These are phyloP conservation scores for Malus hybrid DNA, from an alignment of 331 rosid species.

Conservation along the genomic window DNA sequence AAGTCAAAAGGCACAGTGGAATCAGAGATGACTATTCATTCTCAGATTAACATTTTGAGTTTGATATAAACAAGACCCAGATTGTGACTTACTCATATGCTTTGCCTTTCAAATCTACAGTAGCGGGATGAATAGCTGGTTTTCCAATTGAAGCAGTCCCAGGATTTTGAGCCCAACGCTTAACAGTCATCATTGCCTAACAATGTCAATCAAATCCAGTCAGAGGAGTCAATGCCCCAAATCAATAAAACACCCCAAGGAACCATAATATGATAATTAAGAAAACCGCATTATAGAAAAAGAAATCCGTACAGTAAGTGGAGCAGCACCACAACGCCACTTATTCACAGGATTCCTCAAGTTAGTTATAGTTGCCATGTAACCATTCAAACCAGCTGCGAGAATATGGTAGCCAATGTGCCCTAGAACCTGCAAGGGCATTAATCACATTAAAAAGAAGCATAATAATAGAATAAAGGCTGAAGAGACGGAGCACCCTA, in stretches of 20 bases:
- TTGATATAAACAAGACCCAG: not conserved
- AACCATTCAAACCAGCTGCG: conserved; percentile 89
- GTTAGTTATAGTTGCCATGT: conserved; percentile 88
- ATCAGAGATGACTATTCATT: not conserved
- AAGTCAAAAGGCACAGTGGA: conserved; percentile 11
- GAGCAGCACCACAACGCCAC: conserved; percentile 96
- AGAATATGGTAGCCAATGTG: conserved; percentile 87
- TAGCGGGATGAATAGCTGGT: conserved; percentile 93
- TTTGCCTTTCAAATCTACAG: conserved; percentile 95
- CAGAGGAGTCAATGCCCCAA: conserved; percentile 11
- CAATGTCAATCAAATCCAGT: conserved; percentile 8
- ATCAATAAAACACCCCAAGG: not conserved
- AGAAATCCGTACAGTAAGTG: conserved; percentile 52
- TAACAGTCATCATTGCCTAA: conserved; percentile 94
- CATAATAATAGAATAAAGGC: conserved; percentile 1
- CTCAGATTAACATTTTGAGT: not conserved
- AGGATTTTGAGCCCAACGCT: conserved; percentile 87
- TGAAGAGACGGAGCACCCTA: conserved; percentile 9
- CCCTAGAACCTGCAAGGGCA: conserved; percentile 72
- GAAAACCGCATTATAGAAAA: not conserved
- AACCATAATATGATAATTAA: not conserved
- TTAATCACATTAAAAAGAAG: conserved; percentile 6
- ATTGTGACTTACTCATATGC: conserved; percentile 67
- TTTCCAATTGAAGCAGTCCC: conserved; percentile 72
- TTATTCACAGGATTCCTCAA: conserved; percentile 83